A percentile compares a stretch with the other conserved stretches of the same genome.
Evolutionary conservation across 805 yeast genomes (phyloP).

Genomic region (Wickerhamiella australiensis): DNA sequence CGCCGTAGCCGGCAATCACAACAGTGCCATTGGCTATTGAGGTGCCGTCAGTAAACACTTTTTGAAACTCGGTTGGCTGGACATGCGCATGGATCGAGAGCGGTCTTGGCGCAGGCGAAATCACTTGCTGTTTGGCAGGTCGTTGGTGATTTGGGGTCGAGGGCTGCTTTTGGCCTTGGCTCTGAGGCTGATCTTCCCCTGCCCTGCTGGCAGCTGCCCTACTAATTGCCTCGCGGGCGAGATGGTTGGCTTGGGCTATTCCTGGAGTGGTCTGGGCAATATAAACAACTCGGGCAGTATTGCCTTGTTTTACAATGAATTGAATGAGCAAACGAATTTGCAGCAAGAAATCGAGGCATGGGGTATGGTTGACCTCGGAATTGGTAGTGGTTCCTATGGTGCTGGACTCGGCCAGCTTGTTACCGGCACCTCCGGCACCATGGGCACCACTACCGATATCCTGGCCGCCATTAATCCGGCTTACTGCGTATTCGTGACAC

Average conservation of each 20-base stretch:
- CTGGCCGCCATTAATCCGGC: conserved; percentile 3
- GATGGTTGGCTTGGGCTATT: not conserved
- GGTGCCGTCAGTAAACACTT: conserved; percentile 14
- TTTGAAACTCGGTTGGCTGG: conserved; percentile 1
- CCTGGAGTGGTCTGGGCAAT: not conserved
- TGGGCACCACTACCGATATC: conserved; percentile 3
- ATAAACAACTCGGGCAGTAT: not conserved
- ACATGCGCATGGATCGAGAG: not conserved
- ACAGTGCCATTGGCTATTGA: conserved; percentile 6
- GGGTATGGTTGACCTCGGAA: conserved; percentile 11
- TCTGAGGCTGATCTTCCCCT: not conserved
- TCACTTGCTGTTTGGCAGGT: too few relatives aligned
- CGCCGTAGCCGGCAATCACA: conserved; percentile 15
- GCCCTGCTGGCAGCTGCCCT: not conserved
- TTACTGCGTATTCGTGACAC: conserved; percentile 11
- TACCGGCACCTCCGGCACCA: conserved; percentile 7
- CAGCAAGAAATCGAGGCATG: conserved; percentile 14
- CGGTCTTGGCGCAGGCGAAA: not conserved
- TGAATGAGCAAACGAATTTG: conserved; percentile 11
- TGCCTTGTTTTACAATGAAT: conserved; percentile 1
- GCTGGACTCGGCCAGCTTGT: conserved; percentile 4
- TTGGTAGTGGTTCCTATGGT: conserved; percentile 3
- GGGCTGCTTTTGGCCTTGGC: not conserved
- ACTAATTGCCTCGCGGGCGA: conserved; percentile 2
- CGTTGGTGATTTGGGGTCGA: too few relatives aligned